A percentile compares a stretch with the other conserved stretches of the same genome.
phyloP scores from a whole-genome alignment of 2,329 filamentous ascomycete species.

The Fusarium clavum region DNA sequence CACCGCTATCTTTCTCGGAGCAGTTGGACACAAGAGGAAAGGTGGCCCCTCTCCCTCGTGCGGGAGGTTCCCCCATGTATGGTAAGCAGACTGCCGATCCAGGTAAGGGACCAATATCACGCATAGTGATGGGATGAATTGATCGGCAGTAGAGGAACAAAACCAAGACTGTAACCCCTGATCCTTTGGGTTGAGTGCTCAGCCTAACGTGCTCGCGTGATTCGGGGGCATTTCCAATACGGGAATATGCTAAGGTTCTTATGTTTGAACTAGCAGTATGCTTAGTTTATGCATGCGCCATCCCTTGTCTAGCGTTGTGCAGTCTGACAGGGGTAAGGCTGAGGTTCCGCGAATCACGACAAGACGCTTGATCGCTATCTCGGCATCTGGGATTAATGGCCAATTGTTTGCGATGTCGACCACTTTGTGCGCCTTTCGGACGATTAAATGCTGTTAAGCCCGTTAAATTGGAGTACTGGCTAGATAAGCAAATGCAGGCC shows the following conservation, averaged over 20 bases:
- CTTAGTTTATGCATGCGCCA: slow-evolving; percentile 31
- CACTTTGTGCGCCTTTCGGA: background rate
- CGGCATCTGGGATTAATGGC: slow-evolving; percentile 7
- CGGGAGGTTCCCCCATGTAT: slow-evolving; percentile 5
- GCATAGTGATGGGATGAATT: slow-evolving; percentile 1
- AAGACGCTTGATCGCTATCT: slow-evolving; percentile 4
- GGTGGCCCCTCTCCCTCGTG: background rate
- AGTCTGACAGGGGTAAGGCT: slow-evolving; percentile 3
- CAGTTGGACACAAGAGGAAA: slow-evolving; percentile 11
- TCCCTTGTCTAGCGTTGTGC: slow-evolving; percentile 15
- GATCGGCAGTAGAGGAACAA: slow-evolving; percentile 10
- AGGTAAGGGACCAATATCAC: slow-evolving; percentile 4
- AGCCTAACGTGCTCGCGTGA: slow-evolving; percentile 17
- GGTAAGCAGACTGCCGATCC: slow-evolving; percentile 14
- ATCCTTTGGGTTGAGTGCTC: background rate
- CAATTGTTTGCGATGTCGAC: slow-evolving; percentile 18
- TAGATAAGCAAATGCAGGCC: slow-evolving; percentile 4
- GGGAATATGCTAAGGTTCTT: slow-evolving; percentile 28
- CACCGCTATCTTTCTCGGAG: slow-evolving; percentile 18
- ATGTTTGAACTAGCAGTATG: slow-evolving; percentile 30
- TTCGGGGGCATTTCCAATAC: slow-evolving; percentile 28
- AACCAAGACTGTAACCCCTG: slow-evolving; percentile 18
- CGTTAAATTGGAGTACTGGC: background rate
- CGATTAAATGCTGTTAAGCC: background rate
- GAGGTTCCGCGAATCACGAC: slow-evolving; percentile 27